Percentiles rank a stretch among this genome's conserved stretches.
phyloP scores from a whole-genome alignment of 768 basidiomycete genomes.

The Heimioporus sp. region DNA sequence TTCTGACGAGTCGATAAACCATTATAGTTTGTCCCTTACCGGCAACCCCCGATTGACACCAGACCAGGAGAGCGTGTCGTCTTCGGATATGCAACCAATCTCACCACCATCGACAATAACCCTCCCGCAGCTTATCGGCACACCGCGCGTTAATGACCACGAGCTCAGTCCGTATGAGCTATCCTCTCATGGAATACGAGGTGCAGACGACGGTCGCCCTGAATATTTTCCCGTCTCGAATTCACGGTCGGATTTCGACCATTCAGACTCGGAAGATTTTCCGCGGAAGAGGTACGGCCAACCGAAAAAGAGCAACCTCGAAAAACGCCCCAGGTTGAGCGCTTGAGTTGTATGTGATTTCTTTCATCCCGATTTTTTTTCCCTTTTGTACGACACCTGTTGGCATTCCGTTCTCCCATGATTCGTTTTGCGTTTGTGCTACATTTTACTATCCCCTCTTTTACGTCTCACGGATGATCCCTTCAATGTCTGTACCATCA shows the following conservation, averaged over 20 bases:
- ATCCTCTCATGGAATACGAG: conserved; percentile 15
- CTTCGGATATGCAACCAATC: conserved; percentile 32
- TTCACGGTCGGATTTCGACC: conserved; percentile 34
- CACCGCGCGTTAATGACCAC: conserved; percentile 21
- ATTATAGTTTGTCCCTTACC: conserved; percentile 19
- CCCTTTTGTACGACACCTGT: conserved; percentile 1
- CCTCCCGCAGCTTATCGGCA: conserved; percentile 27
- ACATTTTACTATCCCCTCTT: conserved; percentile 15
- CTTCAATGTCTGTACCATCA: conserved; percentile 23
- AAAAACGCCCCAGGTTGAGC: conserved; percentile 28
- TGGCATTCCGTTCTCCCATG: not conserved
- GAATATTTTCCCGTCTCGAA: conserved; percentile 37
- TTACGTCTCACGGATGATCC: conserved; percentile 21
- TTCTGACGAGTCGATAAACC: conserved; percentile 20
- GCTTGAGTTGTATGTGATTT: conserved; percentile 16
- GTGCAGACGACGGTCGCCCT: conserved; percentile 23
- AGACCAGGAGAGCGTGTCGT: conserved; percentile 31
- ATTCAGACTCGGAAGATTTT: conserved; percentile 25
- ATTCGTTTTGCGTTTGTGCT: conserved; percentile 4
- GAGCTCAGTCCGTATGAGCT: conserved; percentile 28
- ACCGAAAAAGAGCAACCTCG: conserved; percentile 17
- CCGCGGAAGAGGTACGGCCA: conserved; percentile 23
- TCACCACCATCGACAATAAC: conserved; percentile 29
- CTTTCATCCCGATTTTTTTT: conserved; percentile 4
- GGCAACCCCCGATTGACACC: conserved; percentile 33